phyloP scores from a whole-genome alignment of 495 filamentous ascomycete species.

The Cercophora scortea region DNA sequence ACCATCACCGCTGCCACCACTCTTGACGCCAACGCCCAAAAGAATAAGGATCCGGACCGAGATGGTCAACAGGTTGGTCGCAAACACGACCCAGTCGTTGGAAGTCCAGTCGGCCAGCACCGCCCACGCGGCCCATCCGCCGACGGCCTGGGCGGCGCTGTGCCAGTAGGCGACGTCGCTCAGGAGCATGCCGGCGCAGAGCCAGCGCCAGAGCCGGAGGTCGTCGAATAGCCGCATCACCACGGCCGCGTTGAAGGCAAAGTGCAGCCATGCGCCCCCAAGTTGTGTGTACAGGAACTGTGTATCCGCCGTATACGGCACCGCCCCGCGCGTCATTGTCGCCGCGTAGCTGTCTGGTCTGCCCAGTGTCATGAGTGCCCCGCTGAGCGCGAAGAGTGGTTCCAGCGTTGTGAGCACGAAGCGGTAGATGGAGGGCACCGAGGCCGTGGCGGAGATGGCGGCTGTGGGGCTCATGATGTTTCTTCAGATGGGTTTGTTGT shows the following conservation, averaged over 20 bases:
- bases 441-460: conserved; percentile 1
- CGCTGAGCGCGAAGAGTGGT: conserved; percentile 32
- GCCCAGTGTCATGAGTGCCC: conserved; percentile 33
- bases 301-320: conserved; percentile 1
- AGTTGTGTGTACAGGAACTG: conserved; percentile 38
- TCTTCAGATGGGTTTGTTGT: neutral
- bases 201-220: conserved; percentile 42
- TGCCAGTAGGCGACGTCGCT: conserved; percentile 13
- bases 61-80: conserved; percentile 2
- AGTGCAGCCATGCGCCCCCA: conserved; percentile 43
- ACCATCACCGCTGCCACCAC: neutral
- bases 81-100: conserved; percentile 11
- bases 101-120: conserved; percentile 9
- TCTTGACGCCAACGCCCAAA: conserved; percentile 6
- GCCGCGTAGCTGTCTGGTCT: conserved; percentile 27
- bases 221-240: conserved; percentile 46
- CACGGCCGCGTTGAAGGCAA: conserved; percentile 51
- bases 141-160: conserved; percentile 16
- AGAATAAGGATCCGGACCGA: conserved; percentile 11
- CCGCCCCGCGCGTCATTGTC: conserved; percentile 11
- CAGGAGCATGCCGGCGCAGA: conserved; percentile 21
- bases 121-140: conserved; percentile 16
- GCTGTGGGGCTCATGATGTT: neutral
- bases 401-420: conserved; percentile 51
- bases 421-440: conserved; percentile 32